Percentiles rank a stretch among this genome's conserved stretches.
Evolutionary conservation across 192 early-diverging fungal genomes (phyloP).

Genomic region (Lobosporangium transversale): DNA sequence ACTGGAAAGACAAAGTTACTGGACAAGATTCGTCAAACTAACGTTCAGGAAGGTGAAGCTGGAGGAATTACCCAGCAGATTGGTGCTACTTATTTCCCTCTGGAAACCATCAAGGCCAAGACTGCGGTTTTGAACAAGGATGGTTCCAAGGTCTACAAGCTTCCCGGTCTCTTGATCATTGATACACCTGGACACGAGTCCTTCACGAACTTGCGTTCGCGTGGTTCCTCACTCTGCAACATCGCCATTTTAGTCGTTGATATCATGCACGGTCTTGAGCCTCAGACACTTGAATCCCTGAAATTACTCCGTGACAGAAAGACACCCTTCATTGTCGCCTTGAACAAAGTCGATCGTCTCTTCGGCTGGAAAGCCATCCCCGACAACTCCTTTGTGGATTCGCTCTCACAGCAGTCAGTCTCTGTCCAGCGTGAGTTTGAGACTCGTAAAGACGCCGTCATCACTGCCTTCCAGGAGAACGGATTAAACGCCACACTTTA

Average conservation of each 20-base stretch:
- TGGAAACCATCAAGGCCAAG: conserved; percentile 92
- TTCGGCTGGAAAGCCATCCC: conserved; percentile 91
- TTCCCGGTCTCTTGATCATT: conserved; percentile 95
- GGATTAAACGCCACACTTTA: conserved; percentile 93
- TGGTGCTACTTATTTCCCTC: conserved; percentile 99
- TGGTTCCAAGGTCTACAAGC: conserved; percentile 67
- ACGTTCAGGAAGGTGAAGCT: conserved; percentile 99
- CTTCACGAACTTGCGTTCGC: conserved; percentile 94
- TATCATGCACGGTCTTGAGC: conserved; percentile 99
- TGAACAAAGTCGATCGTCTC: conserved; percentile 99
- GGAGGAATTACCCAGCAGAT: conserved; percentile 99
- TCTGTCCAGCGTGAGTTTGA: conserved; percentile 88
- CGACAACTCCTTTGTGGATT: conserved; percentile 82
- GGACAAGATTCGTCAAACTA: conserved; percentile 99
- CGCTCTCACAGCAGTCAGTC: conserved; percentile 77
- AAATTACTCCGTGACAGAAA: conserved; percentile 90
- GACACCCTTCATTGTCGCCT: conserved; percentile 97
- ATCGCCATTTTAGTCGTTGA: conserved; percentile 99
- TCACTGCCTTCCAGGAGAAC: conserved; percentile 94
- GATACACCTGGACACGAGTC: conserved; percentile 99
- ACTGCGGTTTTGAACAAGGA: conserved; percentile 80
- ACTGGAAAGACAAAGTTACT: conserved; percentile 94
- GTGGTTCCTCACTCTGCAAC: conserved; percentile 98
- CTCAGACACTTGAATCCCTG: conserved; percentile 97
- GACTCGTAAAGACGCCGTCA: conserved; percentile 78